Evolutionary conservation across 495 filamentous ascomycete species (phyloP).

Genomic region (Penicillium egyptiacum): DNA sequence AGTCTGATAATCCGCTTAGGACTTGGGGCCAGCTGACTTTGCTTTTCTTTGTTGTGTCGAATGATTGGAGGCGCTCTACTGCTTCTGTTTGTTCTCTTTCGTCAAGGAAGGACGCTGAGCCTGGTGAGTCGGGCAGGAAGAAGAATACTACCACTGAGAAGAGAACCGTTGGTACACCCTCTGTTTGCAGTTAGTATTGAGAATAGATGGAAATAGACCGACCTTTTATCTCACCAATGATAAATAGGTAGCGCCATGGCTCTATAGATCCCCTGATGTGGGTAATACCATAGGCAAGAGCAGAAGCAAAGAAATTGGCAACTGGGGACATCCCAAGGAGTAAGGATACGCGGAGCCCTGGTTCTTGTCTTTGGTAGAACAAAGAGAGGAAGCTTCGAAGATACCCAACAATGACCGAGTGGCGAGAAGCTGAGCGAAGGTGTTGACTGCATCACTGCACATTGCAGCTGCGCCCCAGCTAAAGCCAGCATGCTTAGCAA

Average conservation of each 20-base stretch:
- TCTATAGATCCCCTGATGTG: conserved; percentile 26
- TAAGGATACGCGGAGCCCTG: conserved; percentile 66
- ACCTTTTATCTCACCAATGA: conserved; percentile 24
- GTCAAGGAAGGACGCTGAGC: conserved; percentile 20
- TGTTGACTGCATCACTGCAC: conserved; percentile 52
- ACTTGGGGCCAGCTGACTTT: conserved; percentile 25
- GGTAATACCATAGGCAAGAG: conserved; percentile 74
- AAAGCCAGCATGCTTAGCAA: neutral
- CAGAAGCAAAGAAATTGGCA: conserved; percentile 72
- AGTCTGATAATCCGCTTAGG: conserved; percentile 26
- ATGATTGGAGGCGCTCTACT: conserved; percentile 14
- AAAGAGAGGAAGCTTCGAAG: conserved; percentile 64
- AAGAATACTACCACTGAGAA: conserved; percentile 61
- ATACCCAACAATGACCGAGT: conserved; percentile 59
- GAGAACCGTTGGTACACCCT: conserved; percentile 68
- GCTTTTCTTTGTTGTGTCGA: conserved; percentile 27
- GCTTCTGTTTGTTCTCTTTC: conserved; percentile 49
- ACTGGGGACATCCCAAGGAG: conserved; percentile 70
- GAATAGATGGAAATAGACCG: too few species aligned
- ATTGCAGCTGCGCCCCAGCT: conserved; percentile 52
- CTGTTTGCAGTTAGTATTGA: conserved; percentile 53
- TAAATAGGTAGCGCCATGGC: conserved; percentile 33
- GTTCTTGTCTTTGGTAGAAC: conserved; percentile 71
- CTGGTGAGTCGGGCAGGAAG: conserved; percentile 24
- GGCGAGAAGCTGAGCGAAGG: conserved; percentile 56